These are phyloP conservation scores for Leccinellum luteum DNA, from an alignment of 768 basidiomycete genomes.

Conservation along the genomic window DNA sequence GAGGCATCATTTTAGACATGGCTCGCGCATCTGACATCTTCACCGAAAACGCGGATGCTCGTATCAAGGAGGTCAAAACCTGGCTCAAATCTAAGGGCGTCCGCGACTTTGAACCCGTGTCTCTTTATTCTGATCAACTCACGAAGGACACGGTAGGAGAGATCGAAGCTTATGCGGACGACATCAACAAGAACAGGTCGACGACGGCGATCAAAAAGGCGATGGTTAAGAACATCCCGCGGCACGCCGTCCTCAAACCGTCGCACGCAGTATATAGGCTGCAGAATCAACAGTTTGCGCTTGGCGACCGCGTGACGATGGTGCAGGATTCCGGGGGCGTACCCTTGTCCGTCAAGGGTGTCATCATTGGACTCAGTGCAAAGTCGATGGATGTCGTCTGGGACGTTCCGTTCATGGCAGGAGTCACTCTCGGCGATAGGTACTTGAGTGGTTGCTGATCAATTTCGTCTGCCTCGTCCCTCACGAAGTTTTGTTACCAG, in stretches of 20 bases:
- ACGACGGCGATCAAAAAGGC: slow-evolving; percentile 77
- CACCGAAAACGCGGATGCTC: slow-evolving; percentile 59
- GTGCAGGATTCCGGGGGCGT: slow-evolving; percentile 94
- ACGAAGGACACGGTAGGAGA: slow-evolving; percentile 82
- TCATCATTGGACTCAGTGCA: slow-evolving; percentile 84
- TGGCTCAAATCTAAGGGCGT: slow-evolving; percentile 91
- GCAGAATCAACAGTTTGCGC: slow-evolving; percentile 80
- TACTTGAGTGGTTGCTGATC: slow-evolving; percentile 25
- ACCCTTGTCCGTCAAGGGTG: slow-evolving; percentile 87
- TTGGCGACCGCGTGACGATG: slow-evolving; percentile 95
- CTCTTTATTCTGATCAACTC: slow-evolving; percentile 88
- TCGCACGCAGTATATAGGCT: slow-evolving; percentile 85
- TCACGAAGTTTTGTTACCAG: slow-evolving; percentile 35
- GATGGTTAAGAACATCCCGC: slow-evolving; percentile 90
- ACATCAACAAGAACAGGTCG: slow-evolving; percentile 58
- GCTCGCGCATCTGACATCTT: slow-evolving; percentile 58
- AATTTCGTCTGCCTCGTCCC: neutral
- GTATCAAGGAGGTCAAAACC: slow-evolving; percentile 70
- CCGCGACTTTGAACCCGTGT: slow-evolving; percentile 87
- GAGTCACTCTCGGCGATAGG: slow-evolving; percentile 82
- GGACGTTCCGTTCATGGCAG: slow-evolving; percentile 95
- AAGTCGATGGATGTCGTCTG: slow-evolving; percentile 94
- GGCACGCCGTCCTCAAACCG: slow-evolving; percentile 91
- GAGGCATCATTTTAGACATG: slow-evolving; percentile 56
- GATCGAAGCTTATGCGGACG: slow-evolving; percentile 76